Evolutionary conservation across 257 asterid species (phyloP), one percentile per base, ranked within the genome.

Genomic region (Fraxinus anomala): DNA sequence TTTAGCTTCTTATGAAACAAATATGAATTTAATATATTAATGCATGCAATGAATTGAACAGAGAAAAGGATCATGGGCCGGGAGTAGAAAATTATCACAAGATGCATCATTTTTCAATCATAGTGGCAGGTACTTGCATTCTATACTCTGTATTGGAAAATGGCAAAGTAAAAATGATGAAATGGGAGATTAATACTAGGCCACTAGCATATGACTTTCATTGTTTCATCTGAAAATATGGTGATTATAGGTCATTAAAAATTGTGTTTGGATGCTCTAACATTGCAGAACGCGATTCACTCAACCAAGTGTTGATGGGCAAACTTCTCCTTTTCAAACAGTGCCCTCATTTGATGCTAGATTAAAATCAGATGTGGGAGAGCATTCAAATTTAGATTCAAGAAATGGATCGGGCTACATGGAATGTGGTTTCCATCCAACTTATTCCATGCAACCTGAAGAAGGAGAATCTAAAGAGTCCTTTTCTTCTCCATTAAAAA

Each of bases 41-140:
- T 39, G 37, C 84, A 49, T 87, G 73, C 78, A 75, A 84, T 78
- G 75, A 77, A 79, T 85, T 79, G 81, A 80, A 86, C 97, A 96
- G 98, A 91, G 87, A 84, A 91, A 88, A 81, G 86, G 94, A 78
- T 82, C 96, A 24, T 37, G 89, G 90, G 80, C 85, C 81, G 89
- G 88, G 84, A 89, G 81, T 39, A 88, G 85, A 80, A 89, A 84
- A 85, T 87, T 73, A 68, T 90, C 93, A 61, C 82, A 78, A 42
- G 85, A 84, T 80, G 83, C 91, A 76, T 90, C 95, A 80, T 85
- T 93, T 82, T 85, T 96, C 81, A 87, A 75, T 83, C 73, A 85
- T 80, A 87, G 86, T 78, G 85, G 85, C 89, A 92, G 98, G 99
- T 96, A 90, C 74, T 75, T 82, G 74, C 75, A 61, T 17, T 78